These are phyloP conservation scores for Nakazawaea wyomingensis DNA, from an alignment of 805 yeast genomes.

Conservation along the genomic window DNA sequence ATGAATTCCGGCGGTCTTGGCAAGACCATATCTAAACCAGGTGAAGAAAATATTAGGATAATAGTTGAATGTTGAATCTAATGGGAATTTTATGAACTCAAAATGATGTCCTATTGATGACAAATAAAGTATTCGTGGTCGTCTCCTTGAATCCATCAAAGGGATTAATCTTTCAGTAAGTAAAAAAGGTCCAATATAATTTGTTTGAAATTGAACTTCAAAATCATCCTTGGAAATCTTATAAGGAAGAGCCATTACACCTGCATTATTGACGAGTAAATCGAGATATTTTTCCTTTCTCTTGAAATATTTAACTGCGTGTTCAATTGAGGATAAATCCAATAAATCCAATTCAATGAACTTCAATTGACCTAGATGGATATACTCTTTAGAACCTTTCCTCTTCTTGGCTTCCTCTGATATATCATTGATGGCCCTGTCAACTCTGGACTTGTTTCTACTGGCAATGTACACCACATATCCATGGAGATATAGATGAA, in stretches of 20 bases:
- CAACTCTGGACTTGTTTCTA: conserved; percentile 50
- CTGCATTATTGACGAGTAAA: conserved; percentile 71
- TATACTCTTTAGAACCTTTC: conserved; percentile 17
- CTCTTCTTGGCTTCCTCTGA: conserved; percentile 44
- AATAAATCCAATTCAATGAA: conserved; percentile 53
- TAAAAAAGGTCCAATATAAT: conserved; percentile 70
- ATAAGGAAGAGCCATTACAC: conserved; percentile 74
- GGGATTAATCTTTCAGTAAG: conserved; percentile 58
- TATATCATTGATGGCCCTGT: conserved; percentile 51
- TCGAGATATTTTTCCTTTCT: conserved; percentile 47
- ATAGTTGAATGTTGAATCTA: conserved; percentile 46
- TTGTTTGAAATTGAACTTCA: conserved; percentile 77
- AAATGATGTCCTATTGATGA: conserved; percentile 64
- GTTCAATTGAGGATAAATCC: conserved; percentile 39
- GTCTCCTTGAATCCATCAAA: conserved; percentile 32
- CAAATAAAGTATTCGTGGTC: conserved; percentile 56
- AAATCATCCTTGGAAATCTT: conserved; percentile 60
- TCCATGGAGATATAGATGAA: conserved; percentile 77
- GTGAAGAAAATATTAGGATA: conserved; percentile 66
- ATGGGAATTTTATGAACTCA: conserved; percentile 40
- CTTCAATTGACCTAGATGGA: conserved; percentile 43
- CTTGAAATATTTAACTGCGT: conserved; percentile 43
- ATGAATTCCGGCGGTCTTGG: conserved; percentile 77
- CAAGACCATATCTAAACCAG: conserved; percentile 72
- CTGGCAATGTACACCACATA: conserved; percentile 72